These are phyloP conservation scores for Benincasa hispida DNA, from an alignment of 306 rosid species.

Conservation along the genomic window DNA sequence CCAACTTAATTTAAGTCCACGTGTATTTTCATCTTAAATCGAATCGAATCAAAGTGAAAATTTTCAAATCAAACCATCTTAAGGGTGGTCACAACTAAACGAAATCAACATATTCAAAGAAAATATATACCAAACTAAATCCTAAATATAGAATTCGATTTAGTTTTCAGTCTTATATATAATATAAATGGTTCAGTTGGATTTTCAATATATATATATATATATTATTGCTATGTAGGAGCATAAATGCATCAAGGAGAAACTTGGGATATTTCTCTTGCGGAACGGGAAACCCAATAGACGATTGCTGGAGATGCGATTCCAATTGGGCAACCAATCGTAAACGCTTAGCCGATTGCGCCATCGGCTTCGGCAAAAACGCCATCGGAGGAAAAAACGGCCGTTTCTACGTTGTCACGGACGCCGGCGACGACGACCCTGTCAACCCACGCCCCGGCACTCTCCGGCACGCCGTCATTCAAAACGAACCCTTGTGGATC, in stretches of 20 bases:
- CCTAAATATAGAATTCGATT: too few relatives aligned
- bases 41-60: too few relatives aligned
- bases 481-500: constrained; percentile 80
- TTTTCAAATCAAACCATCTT: too few relatives aligned
- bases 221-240: constrained; percentile 21
- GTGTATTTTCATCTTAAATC: too few relatives aligned
- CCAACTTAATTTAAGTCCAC: too few relatives aligned
- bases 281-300: constrained; percentile 78
- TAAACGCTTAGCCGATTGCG: constrained; percentile 73
- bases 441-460: constrained; percentile 68
- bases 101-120: too few relatives aligned
- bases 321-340: constrained; percentile 64
- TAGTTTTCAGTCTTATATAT: too few relatives aligned
- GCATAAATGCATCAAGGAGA: constrained; percentile 63
- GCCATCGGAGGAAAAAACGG: constrained; percentile 78
- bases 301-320: constrained; percentile 82
- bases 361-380: constrained; percentile 73
- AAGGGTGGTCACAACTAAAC: too few relatives aligned
- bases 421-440: constrained; percentile 55
- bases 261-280: constrained; percentile 61
- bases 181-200: too few relatives aligned
- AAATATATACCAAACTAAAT: too few relatives aligned
- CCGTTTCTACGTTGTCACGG: constrained; percentile 40
- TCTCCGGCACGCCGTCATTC: constrained; percentile 57
- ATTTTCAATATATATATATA: too few relatives aligned